Conservation (phyloP, 2,329 filamentous ascomycete genomes). For the Cytospora schulzeri region DNA sequence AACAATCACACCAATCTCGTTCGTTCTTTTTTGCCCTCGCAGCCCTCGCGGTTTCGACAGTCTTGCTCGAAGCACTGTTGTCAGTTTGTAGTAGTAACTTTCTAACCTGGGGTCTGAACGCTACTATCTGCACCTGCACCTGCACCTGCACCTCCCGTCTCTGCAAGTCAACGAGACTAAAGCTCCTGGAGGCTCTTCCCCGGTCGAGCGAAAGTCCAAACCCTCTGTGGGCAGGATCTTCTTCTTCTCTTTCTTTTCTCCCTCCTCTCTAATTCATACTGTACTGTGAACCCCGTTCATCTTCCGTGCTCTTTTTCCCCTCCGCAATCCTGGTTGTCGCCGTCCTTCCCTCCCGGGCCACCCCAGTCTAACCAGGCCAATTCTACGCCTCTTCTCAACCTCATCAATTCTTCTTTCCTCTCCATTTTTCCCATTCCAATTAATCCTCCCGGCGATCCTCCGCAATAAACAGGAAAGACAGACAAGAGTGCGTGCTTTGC, state of each 20-base stretch:
- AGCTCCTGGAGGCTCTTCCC: not conserved
- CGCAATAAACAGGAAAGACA: constrained; percentile 11
- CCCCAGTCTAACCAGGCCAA: constrained; percentile 19
- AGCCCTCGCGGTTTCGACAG: no score
- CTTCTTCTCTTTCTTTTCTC: not conserved
- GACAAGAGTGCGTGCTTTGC: constrained; percentile 1
- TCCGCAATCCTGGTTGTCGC: constrained; percentile 20
- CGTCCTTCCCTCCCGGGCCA: constrained; percentile 19
- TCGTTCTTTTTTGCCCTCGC: not conserved
- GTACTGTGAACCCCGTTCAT: constrained; percentile 14
- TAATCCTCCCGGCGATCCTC: constrained; percentile 23
- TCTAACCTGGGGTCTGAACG: not conserved
- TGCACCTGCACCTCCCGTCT: not conserved
- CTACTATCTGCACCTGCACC: not conserved
- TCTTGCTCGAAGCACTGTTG: not conserved
- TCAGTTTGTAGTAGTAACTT: not conserved
- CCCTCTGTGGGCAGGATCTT: not conserved
- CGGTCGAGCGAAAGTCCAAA: not conserved
- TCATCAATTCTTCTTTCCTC: constrained; percentile 21
- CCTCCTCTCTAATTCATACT: constrained; percentile 19
- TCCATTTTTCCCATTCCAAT: constrained; percentile 19
- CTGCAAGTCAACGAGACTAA: not conserved
- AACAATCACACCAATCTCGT: not conserved
- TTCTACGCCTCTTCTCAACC: constrained; percentile 22
- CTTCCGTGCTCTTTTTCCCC: constrained; percentile 17